A percentile compares a stretch with the other conserved stretches of the same genome.
Evolutionary conservation across 2,329 filamentous ascomycete species (phyloP).

Genomic region (Akanthomyces muscarius): DNA sequence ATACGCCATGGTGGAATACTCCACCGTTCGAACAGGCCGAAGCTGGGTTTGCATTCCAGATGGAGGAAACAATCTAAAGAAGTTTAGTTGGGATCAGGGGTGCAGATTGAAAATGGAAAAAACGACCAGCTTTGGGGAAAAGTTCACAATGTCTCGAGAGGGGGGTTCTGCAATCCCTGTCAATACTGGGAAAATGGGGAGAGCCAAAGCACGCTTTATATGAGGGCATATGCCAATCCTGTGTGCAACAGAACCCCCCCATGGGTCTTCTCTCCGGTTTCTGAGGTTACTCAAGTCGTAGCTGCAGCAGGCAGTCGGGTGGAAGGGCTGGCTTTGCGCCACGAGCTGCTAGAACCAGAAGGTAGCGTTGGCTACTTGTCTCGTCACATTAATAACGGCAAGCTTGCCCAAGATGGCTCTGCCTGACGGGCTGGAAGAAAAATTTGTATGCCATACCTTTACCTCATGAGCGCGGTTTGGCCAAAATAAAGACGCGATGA

Average conservation of each 20-base stretch:
- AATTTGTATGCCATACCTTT: too few species aligned
- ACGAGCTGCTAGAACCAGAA: too few species aligned
- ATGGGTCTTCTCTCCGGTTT: neutral
- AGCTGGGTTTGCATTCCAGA: neutral
- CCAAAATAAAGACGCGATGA: too few species aligned
- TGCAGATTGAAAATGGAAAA: neutral
- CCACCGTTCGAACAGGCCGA: neutral
- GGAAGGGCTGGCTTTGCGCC: neutral
- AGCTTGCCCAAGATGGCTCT: too few species aligned
- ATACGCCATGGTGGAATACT: conserved; percentile 6
- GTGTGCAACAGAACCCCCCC: neutral
- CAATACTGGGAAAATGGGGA: neutral
- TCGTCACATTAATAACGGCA: too few species aligned
- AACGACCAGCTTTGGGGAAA: neutral
- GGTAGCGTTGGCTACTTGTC: neutral
- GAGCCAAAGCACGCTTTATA: neutral
- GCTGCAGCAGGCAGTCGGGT: neutral
- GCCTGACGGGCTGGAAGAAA: too few species aligned
- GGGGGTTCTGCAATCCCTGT: neutral
- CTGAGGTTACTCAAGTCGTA: neutral
- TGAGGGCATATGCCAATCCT: neutral
- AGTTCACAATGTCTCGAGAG: neutral
- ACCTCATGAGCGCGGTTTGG: too few species aligned
- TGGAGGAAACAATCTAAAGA: too few species aligned
- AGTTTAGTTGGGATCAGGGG: neutral